Base-by-base conservation (phyloP, 2,329 filamentous ascomycete genomes). In the Cladosporium sp. region DNA sequence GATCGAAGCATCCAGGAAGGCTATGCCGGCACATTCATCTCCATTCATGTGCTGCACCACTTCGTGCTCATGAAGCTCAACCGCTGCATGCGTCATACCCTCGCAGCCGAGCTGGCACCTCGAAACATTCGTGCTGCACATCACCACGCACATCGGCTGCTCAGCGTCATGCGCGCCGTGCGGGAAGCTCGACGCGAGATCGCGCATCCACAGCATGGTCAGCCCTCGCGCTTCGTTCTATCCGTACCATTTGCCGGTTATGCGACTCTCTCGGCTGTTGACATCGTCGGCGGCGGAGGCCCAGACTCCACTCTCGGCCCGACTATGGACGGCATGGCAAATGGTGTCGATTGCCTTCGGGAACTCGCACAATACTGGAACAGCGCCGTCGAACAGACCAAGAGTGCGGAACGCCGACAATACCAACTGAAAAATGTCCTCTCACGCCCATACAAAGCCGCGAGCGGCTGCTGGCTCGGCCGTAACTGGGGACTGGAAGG, bases 31-130 rank as follows among this genome's bases (percentile, higher is more conserved):
- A 79, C 80, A 0, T 87, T 86, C 67, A 73, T 88, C 57, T 82
- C 81, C 1, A 82, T 88, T 71, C 87, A 90, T 69, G 75, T 87
- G 28, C 74, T 89, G n/a, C 87, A 87, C 69, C 82, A 88, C 68
- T 80, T 84, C 49, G 80, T 84, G 0, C 73, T 84, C 65, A 82
- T 89, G 72, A 85, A 85, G 63, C 76, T 89, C 30, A 86, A 88
- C 65, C 82, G 88, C 39, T 82, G 88, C 65, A 79, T 80, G 12
- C 76, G 78, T 9, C 73, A 75, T 60, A 70, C 72, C 11, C 73
- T 72, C 36, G 70, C 83, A 3, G 73, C 72, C 0, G 74, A 78
- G 2, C 67, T 74, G 30, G 69, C 80, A 12, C 65, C 70, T 2
- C 76, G 79, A 22, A 79, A 83, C 61, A 74, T 83, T 5, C 73